Conservation (phyloP, 352 stramenopile species). For the Poterioochromonas sp. region DNA sequence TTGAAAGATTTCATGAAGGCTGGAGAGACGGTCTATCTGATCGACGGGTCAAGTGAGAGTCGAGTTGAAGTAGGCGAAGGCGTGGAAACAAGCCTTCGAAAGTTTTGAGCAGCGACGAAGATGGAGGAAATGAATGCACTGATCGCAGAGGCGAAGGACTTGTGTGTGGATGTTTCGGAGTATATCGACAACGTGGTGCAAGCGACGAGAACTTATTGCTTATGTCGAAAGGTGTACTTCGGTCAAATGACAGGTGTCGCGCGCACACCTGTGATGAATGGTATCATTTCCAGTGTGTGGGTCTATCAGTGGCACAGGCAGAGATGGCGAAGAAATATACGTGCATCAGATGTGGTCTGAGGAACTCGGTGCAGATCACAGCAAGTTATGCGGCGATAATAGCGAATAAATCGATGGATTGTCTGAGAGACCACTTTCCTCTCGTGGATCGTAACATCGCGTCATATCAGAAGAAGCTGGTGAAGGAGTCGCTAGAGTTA, state of each 20-base stretch:
- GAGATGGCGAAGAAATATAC: neutral
- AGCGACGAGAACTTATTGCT: neutral
- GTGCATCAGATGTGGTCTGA: neutral
- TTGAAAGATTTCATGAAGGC: slow-evolving; percentile 32
- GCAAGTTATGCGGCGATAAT: neutral
- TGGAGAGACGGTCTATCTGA: slow-evolving; percentile 19
- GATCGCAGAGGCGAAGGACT: slow-evolving; percentile 9
- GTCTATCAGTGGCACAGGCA: neutral
- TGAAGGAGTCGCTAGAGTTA: slow-evolving; percentile 11
- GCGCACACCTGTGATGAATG: slow-evolving; percentile 34
- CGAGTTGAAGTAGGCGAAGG: slow-evolving; percentile 21
- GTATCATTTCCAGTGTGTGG: slow-evolving; percentile 16
- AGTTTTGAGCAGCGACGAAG: slow-evolving; percentile 14
- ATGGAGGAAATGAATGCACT: slow-evolving; percentile 24
- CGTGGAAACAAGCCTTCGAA: slow-evolving; percentile 17
- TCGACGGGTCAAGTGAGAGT: neutral
- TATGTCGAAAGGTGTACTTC: slow-evolving; percentile 22
- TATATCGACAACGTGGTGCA: slow-evolving; percentile 1
- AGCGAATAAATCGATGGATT: slow-evolving; percentile 11
- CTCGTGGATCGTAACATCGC: slow-evolving; percentile 8
- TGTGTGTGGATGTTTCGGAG: slow-evolving; percentile 13
- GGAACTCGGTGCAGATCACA: slow-evolving; percentile 6
- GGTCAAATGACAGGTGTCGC: slow-evolving; percentile 28
- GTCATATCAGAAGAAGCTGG: slow-evolving; percentile 7
- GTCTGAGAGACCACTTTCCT: slow-evolving; percentile 2